These are phyloP conservation scores for Guyanaporus albipodus DNA, from an alignment of 768 basidiomycete species.

Conservation along the genomic window DNA sequence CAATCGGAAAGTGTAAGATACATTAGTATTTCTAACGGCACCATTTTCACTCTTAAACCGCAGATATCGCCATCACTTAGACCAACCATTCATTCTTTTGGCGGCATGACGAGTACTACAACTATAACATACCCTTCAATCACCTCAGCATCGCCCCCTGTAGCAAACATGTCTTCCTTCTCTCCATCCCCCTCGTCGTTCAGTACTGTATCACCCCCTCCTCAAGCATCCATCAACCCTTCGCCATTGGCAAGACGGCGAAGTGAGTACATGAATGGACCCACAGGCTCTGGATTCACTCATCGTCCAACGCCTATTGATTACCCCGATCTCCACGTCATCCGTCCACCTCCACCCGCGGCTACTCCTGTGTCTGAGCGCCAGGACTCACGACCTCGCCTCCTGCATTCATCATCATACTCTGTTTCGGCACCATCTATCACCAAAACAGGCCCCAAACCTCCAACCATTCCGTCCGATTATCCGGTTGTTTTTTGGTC, in stretches of 20 bases:
- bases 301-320: constrained; percentile 56
- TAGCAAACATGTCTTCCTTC: constrained; percentile 38
- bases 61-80: constrained; percentile 36
- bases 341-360: constrained; percentile 77
- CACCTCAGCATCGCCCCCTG: constrained; percentile 36
- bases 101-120: constrained; percentile 32
- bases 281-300: constrained; percentile 48
- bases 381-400: constrained; percentile 68
- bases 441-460: constrained; percentile 42
- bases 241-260: constrained; percentile 67
- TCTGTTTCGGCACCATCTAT: constrained; percentile 19
- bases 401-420: constrained; percentile 37
- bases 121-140: constrained; percentile 56
- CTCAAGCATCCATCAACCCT: constrained; percentile 81
- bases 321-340: constrained; percentile 72
- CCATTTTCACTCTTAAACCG: constrained; percentile 9
- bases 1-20: constrained; percentile 47
- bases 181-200: constrained; percentile 38
- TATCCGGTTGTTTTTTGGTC: constrained; percentile 85
- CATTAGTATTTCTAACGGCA: constrained; percentile 4
- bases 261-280: constrained; percentile 78
- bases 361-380: constrained; percentile 68
- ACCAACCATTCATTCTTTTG: constrained; percentile 33
- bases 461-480: constrained; percentile 67
- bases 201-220: constrained; percentile 56